These are phyloP conservation scores for Xylaria hypoxylon DNA, from an alignment of 2,329 filamentous ascomycete genomes.

Conservation along the genomic window DNA sequence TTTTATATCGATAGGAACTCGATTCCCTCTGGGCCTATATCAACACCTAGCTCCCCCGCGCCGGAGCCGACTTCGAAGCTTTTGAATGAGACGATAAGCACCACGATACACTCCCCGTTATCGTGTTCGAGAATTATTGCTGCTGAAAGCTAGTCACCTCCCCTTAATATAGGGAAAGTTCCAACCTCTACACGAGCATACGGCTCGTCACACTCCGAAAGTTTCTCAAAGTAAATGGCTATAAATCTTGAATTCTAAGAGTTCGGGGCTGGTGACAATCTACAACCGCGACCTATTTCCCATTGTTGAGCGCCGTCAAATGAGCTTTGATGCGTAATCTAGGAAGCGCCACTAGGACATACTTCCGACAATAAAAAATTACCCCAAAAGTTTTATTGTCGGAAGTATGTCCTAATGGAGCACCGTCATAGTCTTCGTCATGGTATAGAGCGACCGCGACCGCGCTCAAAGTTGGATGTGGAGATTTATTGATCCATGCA, in stretches of 20 bases:
- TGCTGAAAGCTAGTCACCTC: no score
- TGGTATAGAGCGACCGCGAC: constrained; percentile 56
- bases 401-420: no score
- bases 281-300: constrained; percentile 48
- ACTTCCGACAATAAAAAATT: no score
- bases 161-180: constrained; percentile 1
- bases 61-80: no score
- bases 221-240: constrained; percentile 48
- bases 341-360: no score
- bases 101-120: no score
- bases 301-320: constrained; percentile 37
- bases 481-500: constrained; percentile 30
- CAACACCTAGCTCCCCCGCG: no score
- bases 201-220: constrained; percentile 43
- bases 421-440: constrained; percentile 52
- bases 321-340: constrained; percentile 46
- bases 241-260: constrained; percentile 49
- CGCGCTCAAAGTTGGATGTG: constrained; percentile 53
- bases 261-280: constrained; percentile 50
- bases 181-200: constrained; percentile 45
- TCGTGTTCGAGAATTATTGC: no score
- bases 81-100: no score
- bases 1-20: no score
- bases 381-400: no score
- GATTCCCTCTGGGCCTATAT: no score